Conservation (phyloP, 1,139 yeast species). For the Geotrichum europaeum region DNA sequence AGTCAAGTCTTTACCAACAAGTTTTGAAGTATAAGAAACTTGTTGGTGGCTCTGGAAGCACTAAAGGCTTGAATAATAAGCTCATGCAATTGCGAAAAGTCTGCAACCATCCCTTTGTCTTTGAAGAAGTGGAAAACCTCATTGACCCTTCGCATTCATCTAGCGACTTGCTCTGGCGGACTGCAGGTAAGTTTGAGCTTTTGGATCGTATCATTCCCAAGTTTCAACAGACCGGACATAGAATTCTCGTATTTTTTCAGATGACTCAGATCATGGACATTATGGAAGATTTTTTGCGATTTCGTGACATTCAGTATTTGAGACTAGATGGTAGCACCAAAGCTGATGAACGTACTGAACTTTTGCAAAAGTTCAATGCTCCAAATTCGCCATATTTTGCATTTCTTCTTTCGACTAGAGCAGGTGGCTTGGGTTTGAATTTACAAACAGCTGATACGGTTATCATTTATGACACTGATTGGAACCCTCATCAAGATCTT, state of each 20-base stretch:
- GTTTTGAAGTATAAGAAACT: conserved; percentile 86
- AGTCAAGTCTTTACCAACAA: conserved; percentile 74
- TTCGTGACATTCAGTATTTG: conserved; percentile 67
- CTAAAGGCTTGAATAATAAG: conserved; percentile 87
- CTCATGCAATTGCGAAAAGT: conserved; percentile 95
- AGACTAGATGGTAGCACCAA: conserved; percentile 89
- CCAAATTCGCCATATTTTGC: conserved; percentile 83
- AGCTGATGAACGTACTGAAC: conserved; percentile 85
- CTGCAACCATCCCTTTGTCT: conserved; percentile 98
- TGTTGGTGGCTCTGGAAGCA: conserved; percentile 62
- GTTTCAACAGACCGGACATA: conserved; percentile 76
- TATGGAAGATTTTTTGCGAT: conserved; percentile 88
- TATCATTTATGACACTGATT: conserved; percentile 90
- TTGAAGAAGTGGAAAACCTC: conserved; percentile 85
- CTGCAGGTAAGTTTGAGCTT: conserved; percentile 89
- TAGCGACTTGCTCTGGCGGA: conserved; percentile 68
- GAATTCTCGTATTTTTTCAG: conserved; percentile 89
- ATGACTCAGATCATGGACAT: conserved; percentile 99
- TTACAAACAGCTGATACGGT: conserved; percentile 96
- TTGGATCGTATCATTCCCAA: conserved; percentile 83
- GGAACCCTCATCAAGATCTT: conserved; percentile 98
- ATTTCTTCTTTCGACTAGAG: conserved; percentile 85
- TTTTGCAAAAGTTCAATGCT: conserved; percentile 79
- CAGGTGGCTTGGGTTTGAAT: conserved; percentile 94
- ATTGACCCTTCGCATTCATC: conserved; percentile 69